Evolutionary conservation across 1,139 yeast species (phyloP).

Genomic region (Eremothecium coryli): DNA sequence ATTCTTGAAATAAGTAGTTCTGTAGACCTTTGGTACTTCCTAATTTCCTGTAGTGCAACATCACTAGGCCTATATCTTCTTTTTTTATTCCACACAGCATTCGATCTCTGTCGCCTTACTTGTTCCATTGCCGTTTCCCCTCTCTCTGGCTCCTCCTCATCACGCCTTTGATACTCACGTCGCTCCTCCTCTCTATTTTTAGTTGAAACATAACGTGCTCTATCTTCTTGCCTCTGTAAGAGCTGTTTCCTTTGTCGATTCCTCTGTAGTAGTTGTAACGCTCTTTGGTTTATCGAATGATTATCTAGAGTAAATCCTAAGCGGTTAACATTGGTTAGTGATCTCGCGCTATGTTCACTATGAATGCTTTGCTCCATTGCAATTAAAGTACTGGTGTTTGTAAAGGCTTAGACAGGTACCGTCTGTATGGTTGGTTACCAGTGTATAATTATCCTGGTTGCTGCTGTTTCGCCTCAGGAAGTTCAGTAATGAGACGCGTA

Average conservation of each 20-base stretch:
- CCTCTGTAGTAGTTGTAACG: constrained; percentile 23
- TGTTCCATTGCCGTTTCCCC: constrained; percentile 3
- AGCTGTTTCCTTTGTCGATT: constrained; percentile 25
- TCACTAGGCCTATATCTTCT: constrained; percentile 66
- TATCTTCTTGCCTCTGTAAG: constrained; percentile 17
- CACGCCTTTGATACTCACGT: not conserved
- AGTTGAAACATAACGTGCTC: constrained; percentile 14
- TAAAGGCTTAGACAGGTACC: not conserved
- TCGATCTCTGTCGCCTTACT: constrained; percentile 5
- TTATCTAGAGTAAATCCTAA: constrained; percentile 13
- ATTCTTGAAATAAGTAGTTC: constrained; percentile 70
- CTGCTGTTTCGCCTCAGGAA: too few relatives aligned
- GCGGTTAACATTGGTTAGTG: constrained; percentile 14
- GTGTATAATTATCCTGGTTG: constrained; percentile 1
- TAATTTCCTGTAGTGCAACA: constrained; percentile 65
- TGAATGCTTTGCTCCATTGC: constrained; percentile 13
- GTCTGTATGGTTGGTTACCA: not conserved
- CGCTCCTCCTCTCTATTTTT: not conserved
- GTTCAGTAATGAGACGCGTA: too few relatives aligned
- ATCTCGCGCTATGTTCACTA: constrained; percentile 14
- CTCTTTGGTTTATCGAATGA: constrained; percentile 25
- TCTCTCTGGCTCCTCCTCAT: constrained; percentile 1
- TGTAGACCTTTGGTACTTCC: constrained; percentile 68
- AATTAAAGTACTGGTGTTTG: not conserved
- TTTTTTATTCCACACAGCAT: constrained; percentile 7